Evolutionary conservation across 768 basidiomycete genomes (phyloP).

Genomic region (Termitomyces sp.): DNA sequence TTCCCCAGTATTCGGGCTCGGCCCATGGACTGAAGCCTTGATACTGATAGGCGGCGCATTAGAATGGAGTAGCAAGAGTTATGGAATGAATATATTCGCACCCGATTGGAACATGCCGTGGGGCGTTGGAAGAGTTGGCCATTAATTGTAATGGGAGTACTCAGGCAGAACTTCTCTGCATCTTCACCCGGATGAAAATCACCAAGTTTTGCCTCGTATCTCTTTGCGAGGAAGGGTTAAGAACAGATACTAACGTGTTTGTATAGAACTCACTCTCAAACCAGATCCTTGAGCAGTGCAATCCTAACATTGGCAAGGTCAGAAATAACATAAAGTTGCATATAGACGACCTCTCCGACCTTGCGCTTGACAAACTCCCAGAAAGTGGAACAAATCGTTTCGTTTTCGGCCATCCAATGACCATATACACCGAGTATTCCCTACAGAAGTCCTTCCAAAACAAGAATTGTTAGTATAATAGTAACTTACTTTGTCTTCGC

Average conservation of each 20-base stretch:
- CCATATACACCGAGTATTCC: neutral
- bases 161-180: neutral
- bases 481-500: constrained; percentile 8
- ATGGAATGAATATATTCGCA: neutral
- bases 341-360: neutral
- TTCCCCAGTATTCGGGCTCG: neutral
- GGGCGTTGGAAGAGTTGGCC: neutral
- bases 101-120: neutral
- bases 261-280: neutral
- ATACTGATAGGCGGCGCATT: neutral
- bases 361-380: neutral
- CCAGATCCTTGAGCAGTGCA: neutral
- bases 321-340: neutral
- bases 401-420: neutral
- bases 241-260: too few relatives aligned
- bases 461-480: neutral
- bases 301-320: neutral
- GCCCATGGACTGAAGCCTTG: neutral
- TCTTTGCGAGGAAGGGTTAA: neutral
- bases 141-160: neutral
- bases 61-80: neutral
- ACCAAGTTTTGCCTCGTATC: neutral
- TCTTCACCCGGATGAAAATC: neutral
- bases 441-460: neutral
- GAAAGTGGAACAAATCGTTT: neutral